phyloP scores from a whole-genome alignment of 768 basidiomycete species.

The Termitomyces sp. region DNA sequence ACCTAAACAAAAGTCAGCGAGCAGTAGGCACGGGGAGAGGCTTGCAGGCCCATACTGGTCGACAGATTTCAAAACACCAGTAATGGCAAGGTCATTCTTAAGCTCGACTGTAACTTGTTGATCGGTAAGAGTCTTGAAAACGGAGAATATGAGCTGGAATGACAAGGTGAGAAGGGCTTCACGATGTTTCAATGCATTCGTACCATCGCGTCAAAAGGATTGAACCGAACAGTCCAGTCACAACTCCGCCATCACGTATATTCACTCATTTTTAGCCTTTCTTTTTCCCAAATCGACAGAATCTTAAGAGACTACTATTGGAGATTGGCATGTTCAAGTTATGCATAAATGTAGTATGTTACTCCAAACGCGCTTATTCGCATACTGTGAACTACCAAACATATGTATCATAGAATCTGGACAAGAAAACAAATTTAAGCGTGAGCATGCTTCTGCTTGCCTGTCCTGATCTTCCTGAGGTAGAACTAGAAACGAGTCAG shows the following conservation, averaged over 20 bases:
- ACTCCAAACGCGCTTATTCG: slow-evolving; percentile 6
- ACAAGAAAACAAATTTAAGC: slow-evolving; percentile 22
- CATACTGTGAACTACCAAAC: slow-evolving; percentile 8
- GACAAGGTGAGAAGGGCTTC: background rate
- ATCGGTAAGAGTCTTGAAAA: slow-evolving; percentile 98
- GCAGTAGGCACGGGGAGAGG: background rate
- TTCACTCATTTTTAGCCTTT: background rate
- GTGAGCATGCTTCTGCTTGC: slow-evolving; percentile 91
- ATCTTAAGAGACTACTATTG: background rate
- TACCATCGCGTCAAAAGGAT: slow-evolving; percentile 3
- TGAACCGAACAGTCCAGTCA: no score
- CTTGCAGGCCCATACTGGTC: slow-evolving; percentile 68
- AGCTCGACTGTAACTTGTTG: slow-evolving; percentile 96
- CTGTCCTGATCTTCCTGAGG: slow-evolving; percentile 85
- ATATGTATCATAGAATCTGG: slow-evolving; percentile 11
- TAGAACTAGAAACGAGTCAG: slow-evolving; percentile 64
- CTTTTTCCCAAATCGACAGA: no score
- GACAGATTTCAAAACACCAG: slow-evolving; percentile 92
- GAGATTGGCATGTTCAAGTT: background rate
- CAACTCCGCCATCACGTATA: no score
- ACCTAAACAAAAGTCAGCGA: slow-evolving; percentile 38
- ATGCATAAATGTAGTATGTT: slow-evolving; percentile 2
- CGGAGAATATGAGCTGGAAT: slow-evolving; percentile 85
- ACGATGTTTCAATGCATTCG: background rate
- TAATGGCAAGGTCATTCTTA: slow-evolving; percentile 98